Conservation (phyloP, 2,329 filamentous ascomycete species). For the Microcyclospora pomicola region DNA sequence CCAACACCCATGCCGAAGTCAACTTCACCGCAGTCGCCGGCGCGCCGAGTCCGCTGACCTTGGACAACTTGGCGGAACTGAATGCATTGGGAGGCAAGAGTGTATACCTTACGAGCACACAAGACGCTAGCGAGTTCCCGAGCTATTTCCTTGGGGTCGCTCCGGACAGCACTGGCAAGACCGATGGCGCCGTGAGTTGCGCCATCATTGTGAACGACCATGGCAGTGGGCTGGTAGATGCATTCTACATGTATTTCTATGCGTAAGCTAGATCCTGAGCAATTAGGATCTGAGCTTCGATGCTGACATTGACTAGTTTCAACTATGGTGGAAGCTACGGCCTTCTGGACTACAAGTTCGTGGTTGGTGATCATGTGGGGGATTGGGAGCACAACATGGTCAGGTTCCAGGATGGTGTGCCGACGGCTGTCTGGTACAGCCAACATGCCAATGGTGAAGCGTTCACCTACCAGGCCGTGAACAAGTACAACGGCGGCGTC, state of each 20-base stretch:
- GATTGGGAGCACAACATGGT: conserved; percentile 53
- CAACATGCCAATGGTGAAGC: conserved; percentile 51
- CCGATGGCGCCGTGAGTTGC: conserved; percentile 35
- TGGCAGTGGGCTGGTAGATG: conserved; percentile 39
- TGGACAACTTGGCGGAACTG: conserved; percentile 31
- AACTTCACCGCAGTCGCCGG: conserved; percentile 22
- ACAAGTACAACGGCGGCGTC: conserved; percentile 34
- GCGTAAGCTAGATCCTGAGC: too few relatives aligned
- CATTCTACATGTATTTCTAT: conserved; percentile 52
- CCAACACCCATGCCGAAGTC: conserved; percentile 26
- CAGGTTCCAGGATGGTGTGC: conserved; percentile 44
- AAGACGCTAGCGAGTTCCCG: conserved; percentile 25
- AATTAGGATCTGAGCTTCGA: too few relatives aligned
- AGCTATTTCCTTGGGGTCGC: conserved; percentile 37
- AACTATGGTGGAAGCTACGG: conserved; percentile 38
- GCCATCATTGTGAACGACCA: conserved; percentile 46
- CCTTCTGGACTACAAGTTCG: conserved; percentile 23
- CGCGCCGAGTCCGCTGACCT: conserved; percentile 25
- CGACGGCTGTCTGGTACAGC: conserved; percentile 46
- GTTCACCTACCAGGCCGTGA: conserved; percentile 42
- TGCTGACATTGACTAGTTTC: too few relatives aligned
- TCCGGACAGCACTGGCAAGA: conserved; percentile 39
- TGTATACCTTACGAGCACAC: conserved; percentile 33
- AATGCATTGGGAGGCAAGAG: conserved; percentile 20
- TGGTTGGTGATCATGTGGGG: conserved; percentile 44